phyloP scores from a whole-genome alignment of 2,329 filamentous ascomycete species.

The Nemania serpens region DNA sequence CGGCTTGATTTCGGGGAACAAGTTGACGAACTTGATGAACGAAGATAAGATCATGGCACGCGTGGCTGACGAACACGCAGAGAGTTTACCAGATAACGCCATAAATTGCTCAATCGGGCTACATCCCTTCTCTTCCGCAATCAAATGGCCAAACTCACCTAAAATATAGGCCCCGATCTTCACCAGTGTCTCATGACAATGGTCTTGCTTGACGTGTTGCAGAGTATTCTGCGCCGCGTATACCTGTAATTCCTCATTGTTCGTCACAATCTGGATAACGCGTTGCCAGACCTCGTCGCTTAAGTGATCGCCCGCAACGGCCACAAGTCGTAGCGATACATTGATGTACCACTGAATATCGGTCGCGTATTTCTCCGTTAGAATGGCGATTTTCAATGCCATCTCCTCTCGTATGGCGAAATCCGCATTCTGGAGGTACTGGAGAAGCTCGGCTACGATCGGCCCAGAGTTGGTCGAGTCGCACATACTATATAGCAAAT shows the following conservation, averaged over 20 bases:
- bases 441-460: constrained; percentile 90
- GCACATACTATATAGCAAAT: constrained; percentile 99
- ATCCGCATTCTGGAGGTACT: constrained; percentile 94
- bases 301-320: constrained; percentile 96
- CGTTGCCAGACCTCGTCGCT: constrained; percentile 99
- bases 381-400: constrained; percentile 97
- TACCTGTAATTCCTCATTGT: constrained; percentile 96
- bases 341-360: constrained; percentile 99
- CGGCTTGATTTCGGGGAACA: constrained; percentile 98
- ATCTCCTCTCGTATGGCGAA: constrained; percentile 99
- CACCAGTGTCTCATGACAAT: constrained; percentile 94
- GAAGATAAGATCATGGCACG: constrained; percentile 92
- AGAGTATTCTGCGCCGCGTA: constrained; percentile 94
- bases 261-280: constrained; percentile 98
- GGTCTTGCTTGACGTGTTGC: constrained; percentile 88
- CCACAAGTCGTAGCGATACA: constrained; percentile 90
- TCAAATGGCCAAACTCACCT: constrained; percentile 94
- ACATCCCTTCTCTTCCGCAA: constrained; percentile 88
- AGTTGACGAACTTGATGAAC: constrained; percentile 96
- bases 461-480: constrained; percentile 91
- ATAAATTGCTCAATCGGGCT: constrained; percentile 97
- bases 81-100: constrained; percentile 87
- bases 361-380: constrained; percentile 97
- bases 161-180: constrained; percentile 97
- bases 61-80: constrained; percentile 85